These are phyloP conservation scores for Penicillium sp. DNA, from an alignment of 2,329 filamentous ascomycete species.

Conservation along the genomic window DNA sequence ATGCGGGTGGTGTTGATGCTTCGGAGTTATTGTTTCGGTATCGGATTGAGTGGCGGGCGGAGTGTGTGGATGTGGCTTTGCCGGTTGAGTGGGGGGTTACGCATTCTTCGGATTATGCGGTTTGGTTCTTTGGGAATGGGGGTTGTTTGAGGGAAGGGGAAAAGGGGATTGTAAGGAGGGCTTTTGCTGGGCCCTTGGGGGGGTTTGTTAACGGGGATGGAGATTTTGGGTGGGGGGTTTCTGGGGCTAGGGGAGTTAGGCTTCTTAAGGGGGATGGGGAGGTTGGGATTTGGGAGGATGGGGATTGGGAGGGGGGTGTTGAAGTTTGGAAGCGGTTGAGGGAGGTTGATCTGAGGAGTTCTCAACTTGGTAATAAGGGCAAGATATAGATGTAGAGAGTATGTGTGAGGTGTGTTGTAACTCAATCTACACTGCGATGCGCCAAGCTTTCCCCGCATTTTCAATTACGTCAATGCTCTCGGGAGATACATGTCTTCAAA, in stretches of 20 bases:
- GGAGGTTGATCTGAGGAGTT: constrained; percentile 16
- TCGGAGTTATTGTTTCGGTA: constrained; percentile 51
- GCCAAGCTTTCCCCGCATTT: constrained; percentile 27
- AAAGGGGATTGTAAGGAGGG: constrained; percentile 40
- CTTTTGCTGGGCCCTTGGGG: constrained; percentile 31
- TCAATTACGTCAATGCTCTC: constrained; percentile 17
- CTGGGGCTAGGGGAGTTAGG: constrained; percentile 40
- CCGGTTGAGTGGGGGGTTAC: constrained; percentile 55
- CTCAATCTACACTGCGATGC: background rate
- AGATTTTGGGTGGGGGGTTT: constrained; percentile 30
- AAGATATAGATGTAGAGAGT: too few relatives aligned
- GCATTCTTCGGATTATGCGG: constrained; percentile 53
- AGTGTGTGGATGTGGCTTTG: constrained; percentile 44
- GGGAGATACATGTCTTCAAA: too few relatives aligned
- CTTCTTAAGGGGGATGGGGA: constrained; percentile 48
- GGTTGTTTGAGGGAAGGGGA: constrained; percentile 44
- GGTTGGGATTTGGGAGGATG: constrained; percentile 50
- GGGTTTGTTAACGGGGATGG: constrained; percentile 28
- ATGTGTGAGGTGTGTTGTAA: background rate
- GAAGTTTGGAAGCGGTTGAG: constrained; percentile 47
- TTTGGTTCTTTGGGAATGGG: constrained; percentile 59
- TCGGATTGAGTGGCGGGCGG: constrained; percentile 54
- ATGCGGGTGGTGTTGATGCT: constrained; percentile 41
- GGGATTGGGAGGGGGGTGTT: constrained; percentile 48
- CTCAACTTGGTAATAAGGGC: too few relatives aligned